phyloP scores from a whole-genome alignment of 129 eudicot species.

The Lonicera japonica region DNA sequence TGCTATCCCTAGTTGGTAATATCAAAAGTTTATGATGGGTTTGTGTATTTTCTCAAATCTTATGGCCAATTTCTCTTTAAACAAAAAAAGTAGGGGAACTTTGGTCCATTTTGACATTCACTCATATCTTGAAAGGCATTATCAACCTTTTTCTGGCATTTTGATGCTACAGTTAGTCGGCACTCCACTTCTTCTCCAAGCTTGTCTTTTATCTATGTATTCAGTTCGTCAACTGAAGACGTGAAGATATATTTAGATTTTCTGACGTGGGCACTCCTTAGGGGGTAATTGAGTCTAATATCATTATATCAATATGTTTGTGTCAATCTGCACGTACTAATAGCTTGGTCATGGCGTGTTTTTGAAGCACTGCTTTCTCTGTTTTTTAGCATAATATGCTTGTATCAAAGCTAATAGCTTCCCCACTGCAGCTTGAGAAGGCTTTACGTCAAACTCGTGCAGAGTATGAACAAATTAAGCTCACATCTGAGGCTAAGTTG shows the following conservation, averaged over 20 bases:
- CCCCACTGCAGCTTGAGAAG: conserved; percentile 68
- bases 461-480: conserved; percentile 53
- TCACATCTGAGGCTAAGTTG: conserved; percentile 39
- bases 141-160: too few relatives aligned
- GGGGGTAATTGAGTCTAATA: too few relatives aligned
- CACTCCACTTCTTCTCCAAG: too few relatives aligned
- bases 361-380: neutral
- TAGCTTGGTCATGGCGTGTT: neutral
- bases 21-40: neutral
- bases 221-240: too few relatives aligned
- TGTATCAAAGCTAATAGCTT: neutral
- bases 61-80: neutral
- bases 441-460: conserved; percentile 49
- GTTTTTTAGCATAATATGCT: neutral
- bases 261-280: too few relatives aligned
- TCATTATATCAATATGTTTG: too few relatives aligned
- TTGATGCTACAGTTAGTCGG: too few relatives aligned
- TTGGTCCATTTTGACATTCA: neutral
- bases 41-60: neutral
- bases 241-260: too few relatives aligned
- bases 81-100: too few relatives aligned
- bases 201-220: too few relatives aligned
- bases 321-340: neutral
- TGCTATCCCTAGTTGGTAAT: neutral
- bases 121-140: too few relatives aligned